Evolutionary conservation across 495 filamentous ascomycete genomes (phyloP).

Genomic region (Talaromyces proteolyticus): DNA sequence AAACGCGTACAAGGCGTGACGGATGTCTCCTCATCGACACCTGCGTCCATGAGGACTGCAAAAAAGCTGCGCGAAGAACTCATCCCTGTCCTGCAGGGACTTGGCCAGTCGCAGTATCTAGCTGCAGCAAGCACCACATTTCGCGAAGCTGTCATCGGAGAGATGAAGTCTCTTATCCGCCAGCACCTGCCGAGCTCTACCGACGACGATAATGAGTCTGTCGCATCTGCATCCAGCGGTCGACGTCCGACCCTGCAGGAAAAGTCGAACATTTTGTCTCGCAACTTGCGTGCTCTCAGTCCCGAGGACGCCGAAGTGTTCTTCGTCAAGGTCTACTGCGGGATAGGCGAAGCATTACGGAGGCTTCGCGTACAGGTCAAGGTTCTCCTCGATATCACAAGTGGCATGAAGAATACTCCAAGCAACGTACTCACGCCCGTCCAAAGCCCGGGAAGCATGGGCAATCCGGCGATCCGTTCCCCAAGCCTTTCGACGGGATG

Average conservation of each 20-base stretch:
- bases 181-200: conserved; percentile 81
- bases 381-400: conserved; percentile 87
- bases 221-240: conserved; percentile 74
- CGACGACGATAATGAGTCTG: conserved; percentile 88
- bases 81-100: conserved; percentile 61
- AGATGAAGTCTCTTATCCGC: conserved; percentile 81
- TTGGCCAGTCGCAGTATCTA: conserved; percentile 72
- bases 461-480: conserved; percentile 16
- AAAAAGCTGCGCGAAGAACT: conserved; percentile 63
- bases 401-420: conserved; percentile 48
- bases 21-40: conserved; percentile 58
- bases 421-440: conserved; percentile 19
- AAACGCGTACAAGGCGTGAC: conserved; percentile 61
- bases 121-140: conserved; percentile 75
- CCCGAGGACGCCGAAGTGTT: conserved; percentile 79
- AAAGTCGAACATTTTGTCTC: conserved; percentile 78
- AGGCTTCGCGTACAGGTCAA: conserved; percentile 87
- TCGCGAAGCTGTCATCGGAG: conserved; percentile 76
- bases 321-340: conserved; percentile 73
- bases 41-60: conserved; percentile 66
- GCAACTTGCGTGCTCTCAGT: conserved; percentile 81
- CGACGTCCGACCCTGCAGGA: conserved; percentile 72
- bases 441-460: conserved; percentile 45
- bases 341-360: conserved; percentile 79
- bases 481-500: conserved; percentile 7